phyloP scores from a whole-genome alignment of 1,139 yeast genomes.

The Taphrina populina region DNA sequence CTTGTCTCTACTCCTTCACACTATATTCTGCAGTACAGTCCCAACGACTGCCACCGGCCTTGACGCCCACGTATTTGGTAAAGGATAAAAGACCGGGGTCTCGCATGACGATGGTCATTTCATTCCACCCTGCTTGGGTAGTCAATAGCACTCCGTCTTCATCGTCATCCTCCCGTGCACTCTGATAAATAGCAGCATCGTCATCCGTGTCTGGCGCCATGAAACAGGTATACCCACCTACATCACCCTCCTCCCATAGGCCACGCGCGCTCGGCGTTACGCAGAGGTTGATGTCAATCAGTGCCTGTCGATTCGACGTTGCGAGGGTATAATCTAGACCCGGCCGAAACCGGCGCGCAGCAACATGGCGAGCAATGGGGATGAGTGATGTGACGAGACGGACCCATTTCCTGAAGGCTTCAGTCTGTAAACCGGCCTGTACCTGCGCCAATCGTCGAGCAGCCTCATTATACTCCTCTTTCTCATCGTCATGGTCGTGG shows the following conservation, averaged over 20 bases:
- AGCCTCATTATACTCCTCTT: background rate
- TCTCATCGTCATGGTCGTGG: background rate
- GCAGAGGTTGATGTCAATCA: constrained; percentile 47
- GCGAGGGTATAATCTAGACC: constrained; percentile 93
- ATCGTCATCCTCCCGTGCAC: constrained; percentile 48
- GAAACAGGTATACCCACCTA: constrained; percentile 91
- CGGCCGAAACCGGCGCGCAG: constrained; percentile 86
- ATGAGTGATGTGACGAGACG: constrained; percentile 61
- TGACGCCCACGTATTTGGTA: constrained; percentile 83
- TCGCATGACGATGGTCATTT: constrained; percentile 70
- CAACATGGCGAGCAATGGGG: constrained; percentile 63
- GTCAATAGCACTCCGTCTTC: constrained; percentile 82
- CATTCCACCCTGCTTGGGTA: constrained; percentile 81
- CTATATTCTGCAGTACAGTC: constrained; percentile 67
- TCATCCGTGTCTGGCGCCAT: constrained; percentile 51
- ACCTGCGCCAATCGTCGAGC: background rate
- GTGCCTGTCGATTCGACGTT: constrained; percentile 55
- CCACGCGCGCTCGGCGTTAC: constrained; percentile 38
- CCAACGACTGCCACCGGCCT: constrained; percentile 92
- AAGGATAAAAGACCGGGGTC: constrained; percentile 85
- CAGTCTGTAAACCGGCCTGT: constrained; percentile 46
- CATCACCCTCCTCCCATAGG: constrained; percentile 56
- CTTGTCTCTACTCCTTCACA: too few relatives aligned
- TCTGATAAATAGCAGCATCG: constrained; percentile 42
- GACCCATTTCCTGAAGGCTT: constrained; percentile 70